Evolutionary conservation across 2,329 filamentous ascomycete species (phyloP).

Genomic region (Meredithiella fracta): DNA sequence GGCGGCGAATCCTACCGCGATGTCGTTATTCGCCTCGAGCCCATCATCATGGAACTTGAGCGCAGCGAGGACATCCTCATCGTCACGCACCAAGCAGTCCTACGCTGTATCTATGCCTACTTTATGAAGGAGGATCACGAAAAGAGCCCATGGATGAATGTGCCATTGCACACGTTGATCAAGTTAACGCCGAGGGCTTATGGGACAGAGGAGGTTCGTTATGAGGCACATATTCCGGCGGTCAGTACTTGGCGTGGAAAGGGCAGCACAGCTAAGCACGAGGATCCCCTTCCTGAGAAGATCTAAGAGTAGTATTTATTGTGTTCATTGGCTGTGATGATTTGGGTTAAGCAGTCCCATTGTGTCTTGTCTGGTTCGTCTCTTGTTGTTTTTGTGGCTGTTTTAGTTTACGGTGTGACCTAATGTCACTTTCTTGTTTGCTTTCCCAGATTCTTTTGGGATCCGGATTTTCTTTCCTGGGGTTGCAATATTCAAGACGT

Average conservation of each 20-base stretch:
- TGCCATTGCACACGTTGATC: slow-evolving; percentile 88
- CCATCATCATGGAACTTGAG: slow-evolving; percentile 99
- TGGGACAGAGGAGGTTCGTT: slow-evolving; percentile 74
- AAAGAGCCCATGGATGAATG: slow-evolving; percentile 94
- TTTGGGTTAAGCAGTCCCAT: no score
- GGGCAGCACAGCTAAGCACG: slow-evolving; percentile 80
- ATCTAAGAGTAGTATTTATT: slow-evolving; percentile 1
- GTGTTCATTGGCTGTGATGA: not conserved
- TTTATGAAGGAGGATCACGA: slow-evolving; percentile 96
- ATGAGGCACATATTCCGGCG: slow-evolving; percentile 81
- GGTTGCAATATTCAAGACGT: not conserved
- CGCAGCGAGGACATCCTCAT: slow-evolving; percentile 93
- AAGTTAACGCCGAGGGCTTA: slow-evolving; percentile 92
- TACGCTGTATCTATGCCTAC: slow-evolving; percentile 95
- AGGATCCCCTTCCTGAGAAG: slow-evolving; percentile 35
- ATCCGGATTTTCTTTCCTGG: no score
- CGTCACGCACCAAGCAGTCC: slow-evolving; percentile 90
- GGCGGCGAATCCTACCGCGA: slow-evolving; percentile 92
- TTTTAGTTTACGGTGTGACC: not conserved
- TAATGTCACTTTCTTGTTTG: not conserved
- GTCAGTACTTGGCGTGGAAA: slow-evolving; percentile 95
- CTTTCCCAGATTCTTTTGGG: no score
- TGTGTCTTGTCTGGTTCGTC: not conserved
- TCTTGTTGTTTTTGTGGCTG: not conserved
- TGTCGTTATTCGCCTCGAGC: slow-evolving; percentile 91